Evolutionary conservation across 129 eudicot species (phyloP).

Genomic region (Escallonia herrerae): DNA sequence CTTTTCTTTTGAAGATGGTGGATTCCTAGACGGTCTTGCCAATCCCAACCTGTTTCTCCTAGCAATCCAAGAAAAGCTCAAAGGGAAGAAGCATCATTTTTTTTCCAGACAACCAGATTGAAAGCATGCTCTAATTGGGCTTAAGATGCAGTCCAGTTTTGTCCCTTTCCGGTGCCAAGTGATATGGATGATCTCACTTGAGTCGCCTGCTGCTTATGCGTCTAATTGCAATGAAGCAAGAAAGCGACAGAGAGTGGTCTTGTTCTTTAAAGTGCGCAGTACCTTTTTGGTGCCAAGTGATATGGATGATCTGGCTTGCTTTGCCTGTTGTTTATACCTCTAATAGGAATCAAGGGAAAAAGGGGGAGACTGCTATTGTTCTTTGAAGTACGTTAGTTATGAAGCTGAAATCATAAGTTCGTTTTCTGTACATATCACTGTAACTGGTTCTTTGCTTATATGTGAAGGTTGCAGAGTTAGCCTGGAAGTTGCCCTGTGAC

Average conservation of each 20-base stretch:
- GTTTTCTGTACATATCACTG: constrained; percentile 6
- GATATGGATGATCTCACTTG: too few species aligned
- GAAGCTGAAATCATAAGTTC: not conserved
- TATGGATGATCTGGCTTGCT: not conserved
- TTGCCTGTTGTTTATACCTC: too few species aligned
- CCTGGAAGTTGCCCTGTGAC: constrained; percentile 2
- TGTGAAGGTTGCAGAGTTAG: not conserved
- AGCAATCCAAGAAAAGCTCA: not conserved
- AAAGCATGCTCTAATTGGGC: not conserved
- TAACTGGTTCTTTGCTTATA: not conserved
- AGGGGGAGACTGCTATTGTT: not conserved
- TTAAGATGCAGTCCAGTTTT: not conserved
- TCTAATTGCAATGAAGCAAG: not conserved
- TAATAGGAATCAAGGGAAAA: not conserved
- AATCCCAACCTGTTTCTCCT: not conserved
- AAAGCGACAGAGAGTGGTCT: not conserved
- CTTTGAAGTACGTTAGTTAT: not conserved
- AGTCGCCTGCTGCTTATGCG: not conserved
- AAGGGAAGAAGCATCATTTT: too few species aligned
- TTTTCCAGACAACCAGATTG: not conserved
- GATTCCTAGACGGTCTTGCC: constrained; percentile 30
- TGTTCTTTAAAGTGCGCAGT: too few species aligned
- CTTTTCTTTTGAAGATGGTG: constrained; percentile 72
- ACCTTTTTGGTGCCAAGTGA: too few species aligned
- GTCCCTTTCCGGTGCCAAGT: constrained; percentile 1